Evolutionary conservation across 805 yeast species (phyloP).

Genomic region (Candida hungchunana): DNA sequence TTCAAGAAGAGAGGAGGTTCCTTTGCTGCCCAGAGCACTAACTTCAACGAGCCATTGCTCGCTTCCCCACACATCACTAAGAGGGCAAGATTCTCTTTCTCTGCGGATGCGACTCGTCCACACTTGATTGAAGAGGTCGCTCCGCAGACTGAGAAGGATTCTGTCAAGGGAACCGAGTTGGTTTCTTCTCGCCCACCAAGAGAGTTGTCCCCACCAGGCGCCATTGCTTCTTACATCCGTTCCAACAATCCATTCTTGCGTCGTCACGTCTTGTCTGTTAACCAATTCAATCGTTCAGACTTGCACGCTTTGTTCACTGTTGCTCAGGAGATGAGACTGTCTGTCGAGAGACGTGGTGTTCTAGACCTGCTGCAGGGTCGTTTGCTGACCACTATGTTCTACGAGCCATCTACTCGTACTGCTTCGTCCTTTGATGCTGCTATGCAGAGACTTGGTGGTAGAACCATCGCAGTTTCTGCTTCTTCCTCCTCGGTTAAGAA

Average conservation of each 20-base stretch:
- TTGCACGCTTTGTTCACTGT: slow-evolving; percentile 91
- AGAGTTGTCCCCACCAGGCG: slow-evolving; percentile 72
- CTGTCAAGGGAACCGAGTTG: slow-evolving; percentile 59
- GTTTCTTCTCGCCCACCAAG: slow-evolving; percentile 72
- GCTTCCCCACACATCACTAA: slow-evolving; percentile 34
- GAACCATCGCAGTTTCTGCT: slow-evolving; percentile 84
- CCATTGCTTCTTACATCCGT: slow-evolving; percentile 72
- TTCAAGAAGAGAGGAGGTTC: slow-evolving; percentile 28
- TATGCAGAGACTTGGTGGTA: slow-evolving; percentile 99
- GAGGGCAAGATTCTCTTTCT: slow-evolving; percentile 49
- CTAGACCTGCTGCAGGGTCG: slow-evolving; percentile 87
- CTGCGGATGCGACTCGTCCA: slow-evolving; percentile 37
- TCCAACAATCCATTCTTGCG: slow-evolving; percentile 86
- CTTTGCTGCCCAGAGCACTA: slow-evolving; percentile 21
- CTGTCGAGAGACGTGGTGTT: slow-evolving; percentile 95
- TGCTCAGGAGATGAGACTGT: slow-evolving; percentile 96
- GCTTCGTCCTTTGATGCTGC: slow-evolving; percentile 97
- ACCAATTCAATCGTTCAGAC: slow-evolving; percentile 81
- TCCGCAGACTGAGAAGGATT: slow-evolving; percentile 34
- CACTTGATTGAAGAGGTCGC: slow-evolving; percentile 28
- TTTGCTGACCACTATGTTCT: slow-evolving; percentile 89
- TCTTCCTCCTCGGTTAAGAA: slow-evolving; percentile 91
- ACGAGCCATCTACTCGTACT: slow-evolving; percentile 98
- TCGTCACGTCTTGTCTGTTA: slow-evolving; percentile 82
- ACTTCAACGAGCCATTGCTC: slow-evolving; percentile 28